A percentile compares a stretch with the other conserved stretches of the same genome.
Evolutionary conservation across 352 stramenopile species (phyloP).

Genomic region (Phytophthora lateralis): DNA sequence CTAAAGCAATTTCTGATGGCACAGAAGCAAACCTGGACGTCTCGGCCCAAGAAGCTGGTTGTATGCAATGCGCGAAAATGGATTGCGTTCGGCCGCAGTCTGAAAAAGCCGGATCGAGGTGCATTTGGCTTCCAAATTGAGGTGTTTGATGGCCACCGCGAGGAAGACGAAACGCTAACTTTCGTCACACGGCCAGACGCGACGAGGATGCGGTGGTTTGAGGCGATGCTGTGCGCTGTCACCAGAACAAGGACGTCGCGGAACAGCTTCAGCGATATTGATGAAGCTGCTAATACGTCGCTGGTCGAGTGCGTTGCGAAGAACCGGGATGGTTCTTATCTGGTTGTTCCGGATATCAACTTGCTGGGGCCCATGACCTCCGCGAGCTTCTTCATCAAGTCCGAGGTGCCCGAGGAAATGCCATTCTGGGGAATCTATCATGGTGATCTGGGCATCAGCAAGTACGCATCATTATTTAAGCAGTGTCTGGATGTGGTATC

Average conservation of each 20-base stretch:
- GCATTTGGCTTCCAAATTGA: slow-evolving; percentile 85
- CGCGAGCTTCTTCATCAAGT: slow-evolving; percentile 77
- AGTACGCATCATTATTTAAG: slow-evolving; percentile 76
- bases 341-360: slow-evolving; percentile 66
- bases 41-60: slow-evolving; percentile 62
- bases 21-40: slow-evolving; percentile 63
- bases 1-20: slow-evolving; percentile 71
- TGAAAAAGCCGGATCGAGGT: slow-evolving; percentile 69
- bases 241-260: slow-evolving; percentile 45
- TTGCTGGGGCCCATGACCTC: slow-evolving; percentile 60
- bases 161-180: slow-evolving; percentile 77
- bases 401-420: slow-evolving; percentile 77
- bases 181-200: slow-evolving; percentile 72
- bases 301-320: slow-evolving; percentile 70
- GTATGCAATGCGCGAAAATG: slow-evolving; percentile 78
- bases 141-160: slow-evolving; percentile 71
- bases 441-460: slow-evolving; percentile 60
- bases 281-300: slow-evolving; percentile 65
- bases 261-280: slow-evolving; percentile 61
- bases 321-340: slow-evolving; percentile 46
- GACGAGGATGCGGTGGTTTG: slow-evolving; percentile 63
- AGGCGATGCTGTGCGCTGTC: slow-evolving; percentile 61
- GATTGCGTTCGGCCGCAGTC: slow-evolving; percentile 72
- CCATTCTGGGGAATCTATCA: slow-evolving; percentile 84
- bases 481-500: slow-evolving; percentile 61